Percentiles rank a stretch among this genome's conserved stretches.
phyloP scores from a whole-genome alignment of 345 rosid genomes.

The Eutrema heterophyllum region DNA sequence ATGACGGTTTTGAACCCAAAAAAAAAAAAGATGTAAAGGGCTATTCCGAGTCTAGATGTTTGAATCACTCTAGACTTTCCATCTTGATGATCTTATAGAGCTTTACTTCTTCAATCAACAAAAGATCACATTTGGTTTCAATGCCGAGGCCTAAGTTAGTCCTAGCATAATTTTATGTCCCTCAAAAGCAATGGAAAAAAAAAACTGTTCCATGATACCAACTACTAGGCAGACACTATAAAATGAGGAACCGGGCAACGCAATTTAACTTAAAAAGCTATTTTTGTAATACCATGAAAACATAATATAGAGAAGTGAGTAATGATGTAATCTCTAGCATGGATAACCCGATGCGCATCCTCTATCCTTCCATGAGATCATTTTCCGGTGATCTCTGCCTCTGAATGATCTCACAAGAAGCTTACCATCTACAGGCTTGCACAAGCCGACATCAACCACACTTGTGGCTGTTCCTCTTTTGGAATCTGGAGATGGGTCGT shows the following conservation, averaged over 20 bases:
- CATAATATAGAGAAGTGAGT: background rate
- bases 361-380: constrained; percentile 83
- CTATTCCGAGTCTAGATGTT: too few species aligned
- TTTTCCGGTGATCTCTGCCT: constrained; percentile 87
- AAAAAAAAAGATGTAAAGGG: too few species aligned
- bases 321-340: constrained; percentile 8
- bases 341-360: constrained; percentile 48
- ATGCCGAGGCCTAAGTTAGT: too few species aligned
- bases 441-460: constrained; percentile 70
- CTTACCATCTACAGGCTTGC: constrained; percentile 67
- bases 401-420: constrained; percentile 80
- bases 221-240: background rate
- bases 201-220: background rate
- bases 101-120: background rate
- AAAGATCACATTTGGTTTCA: background rate
- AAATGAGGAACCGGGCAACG: background rate
- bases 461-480: constrained; percentile 51
- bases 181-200: background rate
- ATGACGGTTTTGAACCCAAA: too few species aligned
- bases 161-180: background rate
- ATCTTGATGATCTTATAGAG: background rate
- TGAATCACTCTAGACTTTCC: background rate
- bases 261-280: background rate
- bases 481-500: constrained; percentile 47
- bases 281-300: background rate